Conservation (phyloP, 2,329 filamentous ascomycete genomes). For the Taxawa tesnikishii region DNA sequence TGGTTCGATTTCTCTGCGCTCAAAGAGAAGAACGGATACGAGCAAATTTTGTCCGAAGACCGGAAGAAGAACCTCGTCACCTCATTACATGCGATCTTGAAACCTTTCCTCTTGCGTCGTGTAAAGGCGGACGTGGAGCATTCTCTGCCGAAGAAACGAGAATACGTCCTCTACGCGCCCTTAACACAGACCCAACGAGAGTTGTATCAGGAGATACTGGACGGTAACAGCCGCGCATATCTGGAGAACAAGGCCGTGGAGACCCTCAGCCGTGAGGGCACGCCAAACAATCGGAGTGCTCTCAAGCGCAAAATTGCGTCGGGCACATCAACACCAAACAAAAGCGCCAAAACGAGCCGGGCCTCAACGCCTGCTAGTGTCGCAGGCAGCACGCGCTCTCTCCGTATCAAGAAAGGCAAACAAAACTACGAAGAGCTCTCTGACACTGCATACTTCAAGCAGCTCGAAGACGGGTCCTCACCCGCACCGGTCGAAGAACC, state of each 20-base stretch:
- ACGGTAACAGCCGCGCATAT: conserved; percentile 37
- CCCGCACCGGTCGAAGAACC: conserved; percentile 28
- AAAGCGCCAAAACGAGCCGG: conserved; percentile 64
- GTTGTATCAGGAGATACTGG: conserved; percentile 65
- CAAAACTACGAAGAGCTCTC: conserved; percentile 58
- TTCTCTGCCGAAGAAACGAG: conserved; percentile 86
- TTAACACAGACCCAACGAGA: conserved; percentile 86
- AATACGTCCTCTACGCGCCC: conserved; percentile 90
- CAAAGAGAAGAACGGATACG: conserved; percentile 67
- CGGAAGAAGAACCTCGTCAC: conserved; percentile 67
- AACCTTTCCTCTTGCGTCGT: conserved; percentile 76
- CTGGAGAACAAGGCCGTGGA: conserved; percentile 69
- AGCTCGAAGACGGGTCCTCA: conserved; percentile 40
- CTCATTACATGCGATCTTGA: conserved; percentile 85
- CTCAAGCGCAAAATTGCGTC: conserved; percentile 45
- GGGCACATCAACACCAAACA: conserved; percentile 40
- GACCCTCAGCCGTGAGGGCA: conserved; percentile 43
- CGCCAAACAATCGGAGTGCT: conserved; percentile 34
- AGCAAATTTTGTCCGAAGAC: conserved; percentile 67
- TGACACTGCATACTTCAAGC: conserved; percentile 73
- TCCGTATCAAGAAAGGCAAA: conserved; percentile 40
- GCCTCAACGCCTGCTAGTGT: conserved; percentile 60
- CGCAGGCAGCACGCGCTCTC: conserved; percentile 29
- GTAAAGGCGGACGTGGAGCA: conserved; percentile 90
- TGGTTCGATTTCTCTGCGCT: conserved; percentile 97